Conservation (phyloP, 768 basidiomycete genomes). For the Termitomyces sp. region DNA sequence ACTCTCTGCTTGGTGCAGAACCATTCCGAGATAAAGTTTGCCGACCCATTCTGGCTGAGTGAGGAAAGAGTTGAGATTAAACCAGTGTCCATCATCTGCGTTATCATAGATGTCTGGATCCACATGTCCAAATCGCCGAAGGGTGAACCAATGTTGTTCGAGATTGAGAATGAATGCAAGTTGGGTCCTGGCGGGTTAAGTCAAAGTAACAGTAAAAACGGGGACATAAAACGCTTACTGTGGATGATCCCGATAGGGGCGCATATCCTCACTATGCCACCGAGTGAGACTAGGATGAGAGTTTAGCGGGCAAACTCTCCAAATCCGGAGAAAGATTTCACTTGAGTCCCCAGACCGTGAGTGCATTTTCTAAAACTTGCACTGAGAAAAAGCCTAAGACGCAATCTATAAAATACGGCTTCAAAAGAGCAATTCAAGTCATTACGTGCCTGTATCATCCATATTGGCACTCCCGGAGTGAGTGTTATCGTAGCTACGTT, state of each 20-base stretch:
- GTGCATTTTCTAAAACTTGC: slow-evolving; percentile 80
- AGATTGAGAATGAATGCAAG: slow-evolving; percentile 86
- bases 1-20: slow-evolving; percentile 79
- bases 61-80: slow-evolving; percentile 80
- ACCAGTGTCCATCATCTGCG: slow-evolving; percentile 17
- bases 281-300: slow-evolving; percentile 54
- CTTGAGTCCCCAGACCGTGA: slow-evolving; percentile 83
- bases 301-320: slow-evolving; percentile 9
- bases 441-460: slow-evolving; percentile 75
- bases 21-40: slow-evolving; percentile 79
- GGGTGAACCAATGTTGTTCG: slow-evolving; percentile 85
- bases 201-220: not conserved
- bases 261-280: slow-evolving; percentile 85
- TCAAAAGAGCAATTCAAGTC: not conserved
- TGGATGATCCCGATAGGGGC: slow-evolving; percentile 66
- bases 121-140: slow-evolving; percentile 70
- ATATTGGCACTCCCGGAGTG: slow-evolving; percentile 67
- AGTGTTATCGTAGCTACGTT: slow-evolving; percentile 50
- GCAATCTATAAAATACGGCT: not conserved
- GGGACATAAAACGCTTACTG: slow-evolving; percentile 45
- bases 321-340: slow-evolving; percentile 26
- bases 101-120: slow-evolving; percentile 35
- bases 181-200: slow-evolving; percentile 49
- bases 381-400: slow-evolving; percentile 83
- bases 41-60: slow-evolving; percentile 76